Evolutionary conservation across 2,329 filamentous ascomycete species (phyloP), one percentile per base, ranked within the genome.

Genomic region (Boeremia lycopersici): DNA sequence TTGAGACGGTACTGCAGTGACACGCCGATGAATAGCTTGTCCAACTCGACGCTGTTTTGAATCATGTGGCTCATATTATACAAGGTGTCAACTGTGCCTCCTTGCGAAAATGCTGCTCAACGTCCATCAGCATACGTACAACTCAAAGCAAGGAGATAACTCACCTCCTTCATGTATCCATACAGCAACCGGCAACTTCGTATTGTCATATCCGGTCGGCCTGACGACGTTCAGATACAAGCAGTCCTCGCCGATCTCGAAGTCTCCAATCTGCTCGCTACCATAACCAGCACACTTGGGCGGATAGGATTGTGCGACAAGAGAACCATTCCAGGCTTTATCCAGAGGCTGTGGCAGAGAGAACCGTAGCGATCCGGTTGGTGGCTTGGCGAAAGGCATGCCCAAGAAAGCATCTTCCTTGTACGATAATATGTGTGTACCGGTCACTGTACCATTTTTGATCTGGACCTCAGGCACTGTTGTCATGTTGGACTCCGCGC

Each of bases 161-260:
- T 10, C 12, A 30, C 29, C 29, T 35, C 76, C 76, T 10, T 23
- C 33, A 10, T 29, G 25, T 3, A 46, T 38, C 31, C 33, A 38
- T 9, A 38, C 33, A 11, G 25, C 13, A 2, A 29, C 43, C 7
- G 43, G 33, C 3, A 38, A 25, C 2, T 38, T 10, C 1, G 13
- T 3, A 6, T 15, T 19, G 3, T 12, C 75, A 71, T 46, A 77
- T 74, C 72, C 72, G 75, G 25, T 11, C 3, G 45, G 45, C 9
- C 33, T 25, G 25, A 48, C n/a, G n/a, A 68, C 48, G 35, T 67
- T 65, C 9, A 68, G 44, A 6, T 53, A 57, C 15, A 68, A 47
- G 48, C 64, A 68, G 38, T 68, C 64, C 48, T 68, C 64, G 33
- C 51, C 56, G 34, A 35, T 74, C 2, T 75, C 29, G n/a, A 39